Base-by-base conservation (phyloP, 192 early-diverging fungal species). In the Coemansia furcata region DNA sequence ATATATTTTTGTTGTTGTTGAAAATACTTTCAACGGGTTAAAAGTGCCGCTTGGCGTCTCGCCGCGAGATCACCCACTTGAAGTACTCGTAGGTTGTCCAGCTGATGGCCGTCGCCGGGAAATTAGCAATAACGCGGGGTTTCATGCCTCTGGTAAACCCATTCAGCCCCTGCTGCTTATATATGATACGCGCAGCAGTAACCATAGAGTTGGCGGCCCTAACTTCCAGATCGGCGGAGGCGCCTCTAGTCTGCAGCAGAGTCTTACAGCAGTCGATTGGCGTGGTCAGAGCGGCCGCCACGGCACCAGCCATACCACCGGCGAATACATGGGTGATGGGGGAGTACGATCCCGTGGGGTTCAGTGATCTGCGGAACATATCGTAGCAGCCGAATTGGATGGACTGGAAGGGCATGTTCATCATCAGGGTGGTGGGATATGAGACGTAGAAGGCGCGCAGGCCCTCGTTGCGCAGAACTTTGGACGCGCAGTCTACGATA, bases 251-350 rank as follows among this genome's bases (percentile, higher is more conserved):
- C 73, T 99, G 97, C 67, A 99, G 78, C 62, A 96, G 73, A n/a
- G 97, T 99, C 74, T 98, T 98, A 37, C 90, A 89, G 15, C 96
- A 95, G 76, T 99, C 95, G n/a, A 99, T 77, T 1, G 97, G 97
- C 26, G 92, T 98, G 0, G 97, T 98, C 36, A 90, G 75, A 12
- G 92, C 87, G 1, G 93, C 89, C 1, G 97, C 97, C 3, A 94
- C 69, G 0, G 90, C 93, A 43, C 97, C 97, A 5, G 97, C 95
- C 54, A 93, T 69, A 21, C 88, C 97, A 15, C 97, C 97, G 12
- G 94, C 89, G 1, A 87, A 70, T 47, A 94, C 87, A 68, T 98
- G 97, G 1, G 91, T 91, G 37, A 86, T 72, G 12, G 97, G 97
- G 74, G 94, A 92, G 72, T 98, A 98, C 0, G 47, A 46, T 52